These are phyloP conservation scores for Penstemon davidsonii DNA, from an alignment of 257 asterid species.

Conservation along the genomic window DNA sequence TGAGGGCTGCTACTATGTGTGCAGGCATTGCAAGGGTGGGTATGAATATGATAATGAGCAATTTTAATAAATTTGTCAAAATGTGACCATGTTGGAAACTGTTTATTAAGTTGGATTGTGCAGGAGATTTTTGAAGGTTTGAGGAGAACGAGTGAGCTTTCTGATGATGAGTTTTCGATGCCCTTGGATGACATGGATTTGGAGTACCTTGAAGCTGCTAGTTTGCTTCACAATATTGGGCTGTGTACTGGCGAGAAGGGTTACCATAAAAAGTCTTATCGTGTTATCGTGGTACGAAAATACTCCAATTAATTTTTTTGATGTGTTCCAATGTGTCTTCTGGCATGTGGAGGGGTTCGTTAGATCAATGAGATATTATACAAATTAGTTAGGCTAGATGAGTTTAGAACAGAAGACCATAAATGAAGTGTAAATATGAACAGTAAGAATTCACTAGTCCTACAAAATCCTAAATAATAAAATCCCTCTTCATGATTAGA, in stretches of 20 bases:
- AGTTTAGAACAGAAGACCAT: background rate
- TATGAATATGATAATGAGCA: constrained; percentile 38
- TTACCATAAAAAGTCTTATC: constrained; percentile 71
- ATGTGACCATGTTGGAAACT: constrained; percentile 12
- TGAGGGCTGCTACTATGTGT: constrained; percentile 60
- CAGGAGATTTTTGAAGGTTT: constrained; percentile 72
- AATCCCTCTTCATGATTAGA: too few relatives aligned
- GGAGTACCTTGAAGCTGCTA: constrained; percentile 84
- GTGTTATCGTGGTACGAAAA: constrained; percentile 46
- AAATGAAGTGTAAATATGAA: background rate
- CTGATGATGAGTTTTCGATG: constrained; percentile 27
- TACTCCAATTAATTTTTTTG: constrained; percentile 6
- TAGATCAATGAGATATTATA: background rate
- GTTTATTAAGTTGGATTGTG: constrained; percentile 30
- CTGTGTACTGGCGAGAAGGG: constrained; percentile 68
- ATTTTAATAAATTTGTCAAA: constrained; percentile 9
- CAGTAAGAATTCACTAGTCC: background rate
- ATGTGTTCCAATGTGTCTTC: constrained; percentile 14
- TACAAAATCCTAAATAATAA: too few relatives aligned
- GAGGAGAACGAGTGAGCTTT: constrained; percentile 40
- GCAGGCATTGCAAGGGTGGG: constrained; percentile 71
- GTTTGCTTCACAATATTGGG: constrained; percentile 82
- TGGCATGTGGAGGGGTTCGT: constrained; percentile 12
- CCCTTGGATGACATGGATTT: constrained; percentile 57
- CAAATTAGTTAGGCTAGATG: background rate